Evolutionary conservation across 352 stramenopile genomes (phyloP), one percentile per base, ranked within the genome.

Genomic region (Pythium rhizo-oryzae): DNA sequence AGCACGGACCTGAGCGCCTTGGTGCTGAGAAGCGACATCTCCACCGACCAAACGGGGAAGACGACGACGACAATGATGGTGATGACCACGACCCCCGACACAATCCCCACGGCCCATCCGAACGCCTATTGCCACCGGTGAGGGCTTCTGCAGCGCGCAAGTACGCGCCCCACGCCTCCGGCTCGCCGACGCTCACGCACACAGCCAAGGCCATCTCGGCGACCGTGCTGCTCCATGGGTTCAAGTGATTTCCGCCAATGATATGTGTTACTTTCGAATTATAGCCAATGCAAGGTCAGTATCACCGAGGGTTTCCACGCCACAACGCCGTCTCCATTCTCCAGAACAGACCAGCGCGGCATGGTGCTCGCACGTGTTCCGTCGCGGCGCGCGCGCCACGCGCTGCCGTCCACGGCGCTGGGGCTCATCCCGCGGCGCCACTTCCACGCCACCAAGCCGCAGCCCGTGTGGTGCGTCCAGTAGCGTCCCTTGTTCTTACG

Each of bases 381-480:
- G 19, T 24, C 6, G 35, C 53, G 51, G 25, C 11, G 28, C 28
- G 28, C 28, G 2, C 28, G 9, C 15, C 30, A 30, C 8, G 43
- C 60, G 35, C 28, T 63, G 21, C 59, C 43, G 11, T 58, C 59
- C 28, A 57, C 35, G 0, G 44, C 51, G 18, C 58, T 60, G 18
- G 62, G 51, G 18, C 46, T 59, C 5, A 44, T 67, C 16, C 21
- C 44, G 11, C 62, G 52, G 16, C 80, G 80, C 23, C 77, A 84
- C 67, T 81, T 89, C 54, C 82, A 85, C 68, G 75, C 79, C 12
- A 87, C 80, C 44, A 73, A 77, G 41, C 69, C 72, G 13, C 68
- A 89, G 69, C 82, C 80, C 1, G n/a, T 81, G 4, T 90, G 82
- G 76, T 83, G 25, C 54, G 65, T 23, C 39, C 25, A 39, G 21